Percentiles rank a stretch among this genome's conserved stretches.
Evolutionary conservation across 2,329 filamentous ascomycete species (phyloP).

Genomic region (Fusarium mundagurra): DNA sequence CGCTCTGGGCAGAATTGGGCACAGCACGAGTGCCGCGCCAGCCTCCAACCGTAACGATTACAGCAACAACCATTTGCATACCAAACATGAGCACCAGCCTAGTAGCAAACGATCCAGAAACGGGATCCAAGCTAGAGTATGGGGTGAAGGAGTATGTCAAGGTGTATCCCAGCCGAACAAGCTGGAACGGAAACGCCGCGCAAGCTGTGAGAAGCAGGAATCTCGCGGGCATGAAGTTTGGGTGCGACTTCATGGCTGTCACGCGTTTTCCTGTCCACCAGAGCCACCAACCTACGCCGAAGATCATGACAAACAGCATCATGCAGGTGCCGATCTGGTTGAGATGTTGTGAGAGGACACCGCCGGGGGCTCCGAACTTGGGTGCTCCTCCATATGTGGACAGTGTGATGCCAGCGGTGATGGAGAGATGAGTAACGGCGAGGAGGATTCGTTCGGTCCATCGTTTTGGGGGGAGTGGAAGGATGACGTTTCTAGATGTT

Average conservation of each 20-base stretch:
- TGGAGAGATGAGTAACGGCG: background rate
- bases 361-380: background rate
- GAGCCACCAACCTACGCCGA: background rate
- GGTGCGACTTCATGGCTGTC: background rate
- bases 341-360: background rate
- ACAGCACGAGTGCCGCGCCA: background rate
- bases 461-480: background rate
- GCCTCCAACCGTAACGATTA: background rate
- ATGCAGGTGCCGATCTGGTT: background rate
- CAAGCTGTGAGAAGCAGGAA: background rate
- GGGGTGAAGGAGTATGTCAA: background rate
- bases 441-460: background rate
- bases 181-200: background rate
- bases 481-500: background rate
- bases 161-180: background rate
- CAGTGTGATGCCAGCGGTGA: background rate
- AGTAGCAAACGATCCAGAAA: background rate
- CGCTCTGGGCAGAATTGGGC: background rate
- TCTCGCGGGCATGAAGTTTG: background rate
- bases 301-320: background rate
- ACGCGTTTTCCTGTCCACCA: background rate
- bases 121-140: background rate
- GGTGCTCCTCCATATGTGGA: background rate
- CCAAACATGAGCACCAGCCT: background rate
- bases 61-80: background rate